Percentiles rank a stretch among this genome's conserved stretches.
Conservation (phyloP, 331 rosid genomes). For the Acacia concinna region DNA sequence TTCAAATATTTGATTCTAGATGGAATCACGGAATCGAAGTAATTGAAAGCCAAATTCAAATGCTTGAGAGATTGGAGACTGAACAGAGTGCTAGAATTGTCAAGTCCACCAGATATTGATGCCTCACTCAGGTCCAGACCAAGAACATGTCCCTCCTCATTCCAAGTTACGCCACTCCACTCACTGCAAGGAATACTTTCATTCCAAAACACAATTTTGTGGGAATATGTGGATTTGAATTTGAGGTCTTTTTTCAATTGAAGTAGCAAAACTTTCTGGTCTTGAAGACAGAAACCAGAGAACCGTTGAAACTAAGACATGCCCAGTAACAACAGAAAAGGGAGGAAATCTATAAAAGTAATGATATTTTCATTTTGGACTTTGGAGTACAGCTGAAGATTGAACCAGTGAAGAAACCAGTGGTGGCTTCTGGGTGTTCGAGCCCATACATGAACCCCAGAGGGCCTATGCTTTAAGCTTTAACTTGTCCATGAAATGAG, state of each 20-base stretch:
- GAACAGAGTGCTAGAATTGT: slow-evolving; percentile 39
- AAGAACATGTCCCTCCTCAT: slow-evolving; percentile 18
- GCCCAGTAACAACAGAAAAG: slow-evolving; percentile 8
- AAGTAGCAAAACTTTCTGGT: slow-evolving; percentile 29
- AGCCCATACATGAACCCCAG: background rate
- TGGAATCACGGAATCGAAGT: too few species aligned
- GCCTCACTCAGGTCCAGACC: slow-evolving; percentile 41
- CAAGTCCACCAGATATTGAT: slow-evolving; percentile 8
- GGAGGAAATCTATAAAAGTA: slow-evolving; percentile 31
- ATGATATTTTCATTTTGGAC: slow-evolving; percentile 10
- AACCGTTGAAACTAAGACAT: slow-evolving; percentile 20
- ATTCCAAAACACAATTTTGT: slow-evolving; percentile 27
- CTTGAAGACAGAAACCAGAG: slow-evolving; percentile 5
- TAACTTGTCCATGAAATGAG: background rate
- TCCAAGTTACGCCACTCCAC: slow-evolving; percentile 35
- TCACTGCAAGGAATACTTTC: slow-evolving; percentile 11
- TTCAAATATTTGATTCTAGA: too few species aligned
- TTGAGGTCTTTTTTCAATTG: slow-evolving; percentile 25
- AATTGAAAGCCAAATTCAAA: too few species aligned
- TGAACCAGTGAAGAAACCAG: background rate
- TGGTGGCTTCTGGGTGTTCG: background rate
- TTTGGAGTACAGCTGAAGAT: background rate
- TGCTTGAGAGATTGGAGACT: background rate
- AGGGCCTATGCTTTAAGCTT: background rate
- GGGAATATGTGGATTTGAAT: background rate